Percentiles rank a stretch among this genome's conserved stretches.
Conservation (phyloP, 345 rosid species). For the Gossypium stocksii region DNA sequence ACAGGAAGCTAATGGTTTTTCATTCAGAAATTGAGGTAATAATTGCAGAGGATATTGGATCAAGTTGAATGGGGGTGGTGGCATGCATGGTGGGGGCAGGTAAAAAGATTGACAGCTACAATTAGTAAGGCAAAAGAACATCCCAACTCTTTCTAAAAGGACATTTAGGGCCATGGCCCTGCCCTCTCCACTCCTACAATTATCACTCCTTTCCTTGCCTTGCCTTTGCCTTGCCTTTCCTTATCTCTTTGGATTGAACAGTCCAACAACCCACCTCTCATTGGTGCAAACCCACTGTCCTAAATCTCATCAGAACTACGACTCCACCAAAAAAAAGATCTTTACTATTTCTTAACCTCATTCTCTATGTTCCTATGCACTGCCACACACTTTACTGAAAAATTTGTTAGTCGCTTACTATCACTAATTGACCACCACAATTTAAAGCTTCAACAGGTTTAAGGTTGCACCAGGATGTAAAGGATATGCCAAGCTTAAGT, state of each 20-base stretch:
- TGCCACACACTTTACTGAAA: neutral
- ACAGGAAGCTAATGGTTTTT: constrained; percentile 1
- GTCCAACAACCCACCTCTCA: constrained; percentile 18
- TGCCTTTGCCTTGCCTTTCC: constrained; percentile 23
- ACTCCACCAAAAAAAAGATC: neutral
- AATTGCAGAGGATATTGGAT: constrained; percentile 23
- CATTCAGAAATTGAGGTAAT: neutral
- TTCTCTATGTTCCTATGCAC: too few species aligned
- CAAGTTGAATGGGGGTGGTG: constrained; percentile 17
- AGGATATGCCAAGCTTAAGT: neutral
- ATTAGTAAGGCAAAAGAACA: constrained; percentile 21
- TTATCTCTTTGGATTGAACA: constrained; percentile 33
- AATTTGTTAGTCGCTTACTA: neutral
- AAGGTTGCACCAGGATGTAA: neutral
- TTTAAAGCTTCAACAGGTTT: neutral
- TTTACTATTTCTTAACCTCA: neutral
- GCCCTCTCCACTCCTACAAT: constrained; percentile 20
- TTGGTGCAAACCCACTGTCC: constrained; percentile 20
- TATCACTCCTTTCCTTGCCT: constrained; percentile 12
- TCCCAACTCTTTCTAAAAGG: constrained; percentile 19
- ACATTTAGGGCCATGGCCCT: constrained; percentile 23
- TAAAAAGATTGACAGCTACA: constrained; percentile 30
- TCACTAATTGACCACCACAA: neutral
- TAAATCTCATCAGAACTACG: constrained; percentile 17
- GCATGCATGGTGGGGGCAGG: constrained; percentile 18